Base-by-base conservation (phyloP, 2,329 filamentous ascomycete genomes). In the Paraphaeosphaeria sporulosa region DNA sequence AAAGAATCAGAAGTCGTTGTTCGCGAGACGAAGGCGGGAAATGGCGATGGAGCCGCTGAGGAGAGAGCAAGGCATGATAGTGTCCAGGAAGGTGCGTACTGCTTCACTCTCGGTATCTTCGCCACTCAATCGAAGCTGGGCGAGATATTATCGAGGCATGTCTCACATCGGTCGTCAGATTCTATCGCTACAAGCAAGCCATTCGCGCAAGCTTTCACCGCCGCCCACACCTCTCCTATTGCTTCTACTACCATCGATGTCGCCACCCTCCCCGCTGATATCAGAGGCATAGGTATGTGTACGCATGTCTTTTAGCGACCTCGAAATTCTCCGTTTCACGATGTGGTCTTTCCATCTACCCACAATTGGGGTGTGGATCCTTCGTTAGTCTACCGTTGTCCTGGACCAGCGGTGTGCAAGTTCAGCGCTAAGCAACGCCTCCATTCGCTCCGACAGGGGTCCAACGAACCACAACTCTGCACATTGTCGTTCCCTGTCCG, bases 41-140 rank as follows among this genome's bases (percentile, higher is more conserved):
- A 52, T 62, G 64, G 60, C 64, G 67, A 59, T 61, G 58, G 48
- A 60, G 47, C 43, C 8, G 58, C 52, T 3, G 59, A 70, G 61
- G 71, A 70, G 49, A 67, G 72, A 52, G 67, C 65, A 47, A 56
- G 58, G 38, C 63, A 61, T 40, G 71, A 74, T 48, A 74, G 71
- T 65, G 69, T 69, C 34, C 70, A 72, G 44, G 66, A 68, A 58
- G 67, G 66, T 72, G 66, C 65, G 59, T 21, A 34, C 4, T 36
- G n/a, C n/a, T 19, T 44, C 40, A 23, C 23, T 23, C 42, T 47
- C 21, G 4, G 47, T n/a, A 30, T n/a, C 42, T 49, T 12, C n/a
- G 46, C 19, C 15, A 27, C 30, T 44, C 44, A 3, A 17, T 55
- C 13, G 57, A 30, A 27, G 5, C 15, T 40, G 6, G 19, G 15